Evolutionary conservation across 2,329 filamentous ascomycete genomes (phyloP), one percentile per base, ranked within the genome.

Genomic region (Monosporascus sp.): DNA sequence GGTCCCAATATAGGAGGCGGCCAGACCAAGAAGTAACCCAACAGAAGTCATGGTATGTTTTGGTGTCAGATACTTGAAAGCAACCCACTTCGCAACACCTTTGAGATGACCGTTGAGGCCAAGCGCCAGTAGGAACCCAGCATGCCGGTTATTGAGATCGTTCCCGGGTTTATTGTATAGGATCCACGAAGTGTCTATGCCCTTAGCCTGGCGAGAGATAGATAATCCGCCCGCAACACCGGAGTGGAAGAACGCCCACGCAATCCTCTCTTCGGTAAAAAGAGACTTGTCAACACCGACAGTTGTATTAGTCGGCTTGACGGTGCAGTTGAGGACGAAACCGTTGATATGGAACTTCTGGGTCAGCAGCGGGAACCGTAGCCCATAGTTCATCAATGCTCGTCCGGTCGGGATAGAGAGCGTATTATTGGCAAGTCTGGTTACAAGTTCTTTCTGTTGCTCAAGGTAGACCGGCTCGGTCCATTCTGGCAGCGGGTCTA

Each of bases 11-110:
- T 96, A 96, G 1, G 94, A 97, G 26, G 90, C 94, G 8, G 94
- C 92, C 19, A 99, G 78, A 1, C 94, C 94, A 1, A 99, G 78
- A 3, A 99, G 78, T n/a, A 99, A 77, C 9, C 94, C 94, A 52
- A 99, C 93, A 1, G 94, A 97, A 24, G 94, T 97, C 94, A 99
- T 99, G 26, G 92, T 96, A 70, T 99, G 95, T 66, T 99, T 99
- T 1, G 94, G 93, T 0, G 94, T 99, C n/a, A 99, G 77, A 62
- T 99, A 99, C 67, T 97, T 97, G 80, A 97, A 99, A 8, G 92
- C 93, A 44, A 99, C 87, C 93, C 94, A 99, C 74, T 97, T 97
- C 3, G 94, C 94, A 27, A 99, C 82, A 7, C 85, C 88, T 62
- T 90, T 94, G n/a, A 99, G 76, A 72, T 99, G 95, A 0, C 94